Base-by-base conservation (phyloP, 2,329 filamentous ascomycete species). In the Capronia americana region DNA sequence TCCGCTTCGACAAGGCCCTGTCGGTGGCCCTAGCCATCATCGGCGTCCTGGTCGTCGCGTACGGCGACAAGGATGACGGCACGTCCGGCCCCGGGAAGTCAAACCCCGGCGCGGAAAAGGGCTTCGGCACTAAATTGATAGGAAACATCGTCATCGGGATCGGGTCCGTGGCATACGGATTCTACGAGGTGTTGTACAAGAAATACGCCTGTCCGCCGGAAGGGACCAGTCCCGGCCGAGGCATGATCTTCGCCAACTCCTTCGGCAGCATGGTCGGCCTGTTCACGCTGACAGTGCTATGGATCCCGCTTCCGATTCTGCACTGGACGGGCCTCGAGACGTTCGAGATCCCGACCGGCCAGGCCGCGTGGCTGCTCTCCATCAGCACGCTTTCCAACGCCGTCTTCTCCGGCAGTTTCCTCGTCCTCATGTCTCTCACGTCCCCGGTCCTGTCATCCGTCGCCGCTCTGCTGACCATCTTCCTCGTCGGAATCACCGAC, bases 111-210 rank as follows among this genome's bases (percentile, higher is more conserved):
- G 38, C 38, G 6, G 65, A 73, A 7, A 74, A 74, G 67, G 73
- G 73, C 30, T 71, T 72, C 46, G 84, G 86, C 65, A 87, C 87
- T 0, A 85, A 85, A 53, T 89, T 89, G 71, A 77, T 94, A 0
- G 95, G 95, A 6, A 99, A 99, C 76, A 80, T 98, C 46, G 87
- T 99, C 73, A 99, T 99, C 73, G 94, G 94, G 41, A 79, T 92
- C 26, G 95, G 95, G 10, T 95, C 91, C 71, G 89, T 99, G 6
- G 85, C 99, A 20, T 99, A 99, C 77, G 95, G 95, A 0, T 88
- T 99, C 56, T 99, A 99, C 79, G 95, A 99, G 79, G 95, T 99
- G 5, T 79, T 99, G 46, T 99, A 99, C 82, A 99, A 99, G 83
- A 89, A 90, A 66, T 88, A 89, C 66, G 94, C 94, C 14, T 99